These are phyloP conservation scores for Fusarium ramigenum DNA, from an alignment of 2,329 filamentous ascomycete genomes.

Conservation along the genomic window DNA sequence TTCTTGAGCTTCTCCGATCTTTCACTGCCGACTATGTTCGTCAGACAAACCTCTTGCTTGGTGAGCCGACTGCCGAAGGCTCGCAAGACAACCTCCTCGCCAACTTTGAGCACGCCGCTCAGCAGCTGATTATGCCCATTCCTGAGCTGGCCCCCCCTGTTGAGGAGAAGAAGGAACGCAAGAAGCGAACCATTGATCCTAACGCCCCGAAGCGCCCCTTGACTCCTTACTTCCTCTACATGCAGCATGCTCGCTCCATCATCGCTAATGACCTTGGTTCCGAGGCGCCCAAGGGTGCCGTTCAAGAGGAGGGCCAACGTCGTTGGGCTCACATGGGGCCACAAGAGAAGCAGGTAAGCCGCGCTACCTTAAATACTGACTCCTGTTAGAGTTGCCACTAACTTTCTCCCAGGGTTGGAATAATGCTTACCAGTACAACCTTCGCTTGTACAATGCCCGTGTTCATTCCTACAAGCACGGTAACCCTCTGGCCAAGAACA, in stretches of 20 bases:
- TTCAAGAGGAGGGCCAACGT: slow-evolving; percentile 86
- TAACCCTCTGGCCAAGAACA: slow-evolving; percentile 66
- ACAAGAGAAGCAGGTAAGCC: slow-evolving; percentile 70
- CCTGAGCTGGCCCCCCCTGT: slow-evolving; percentile 56
- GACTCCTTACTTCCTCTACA: slow-evolving; percentile 95
- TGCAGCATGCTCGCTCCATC: slow-evolving; percentile 84
- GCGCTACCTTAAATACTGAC: not conserved
- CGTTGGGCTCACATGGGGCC: slow-evolving; percentile 84
- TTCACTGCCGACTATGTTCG: slow-evolving; percentile 87
- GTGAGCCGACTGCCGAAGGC: slow-evolving; percentile 65
- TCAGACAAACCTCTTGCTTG: slow-evolving; percentile 85
- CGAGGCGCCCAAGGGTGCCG: slow-evolving; percentile 83
- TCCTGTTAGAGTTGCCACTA: not conserved
- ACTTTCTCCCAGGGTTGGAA: slow-evolving; percentile 62
- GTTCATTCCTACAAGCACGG: slow-evolving; percentile 72
- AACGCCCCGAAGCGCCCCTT: slow-evolving; percentile 94
- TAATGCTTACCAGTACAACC: slow-evolving; percentile 73
- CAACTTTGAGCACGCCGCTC: slow-evolving; percentile 63
- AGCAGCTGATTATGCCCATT: slow-evolving; percentile 55
- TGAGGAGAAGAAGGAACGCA: slow-evolving; percentile 85
- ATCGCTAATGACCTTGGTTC: slow-evolving; percentile 81
- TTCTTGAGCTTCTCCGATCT: slow-evolving; percentile 81
- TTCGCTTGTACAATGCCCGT: slow-evolving; percentile 71
- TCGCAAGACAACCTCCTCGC: slow-evolving; percentile 56
- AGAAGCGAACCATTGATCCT: slow-evolving; percentile 87